Evolutionary conservation across 1,284 basidiomycete species (phyloP), one percentile per base, ranked within the genome.

Genomic region (Ustilago trichophora): DNA sequence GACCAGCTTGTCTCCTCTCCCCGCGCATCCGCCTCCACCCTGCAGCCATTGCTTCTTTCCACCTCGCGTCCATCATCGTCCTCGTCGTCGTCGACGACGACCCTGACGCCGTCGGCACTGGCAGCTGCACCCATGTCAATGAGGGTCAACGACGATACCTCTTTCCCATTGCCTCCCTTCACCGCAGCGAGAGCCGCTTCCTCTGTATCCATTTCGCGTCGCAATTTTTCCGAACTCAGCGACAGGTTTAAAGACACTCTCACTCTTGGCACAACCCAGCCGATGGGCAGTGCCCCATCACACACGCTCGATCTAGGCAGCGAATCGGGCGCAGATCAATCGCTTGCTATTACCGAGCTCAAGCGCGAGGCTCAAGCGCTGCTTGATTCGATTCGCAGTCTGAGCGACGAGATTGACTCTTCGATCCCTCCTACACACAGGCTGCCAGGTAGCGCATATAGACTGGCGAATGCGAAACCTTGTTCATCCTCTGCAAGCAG

Each of bases 81-180:
- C 7, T 56, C 48, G 31, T 52, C n/a, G n/a, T n/a, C 49, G 9
- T 38, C 50, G 24, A 48, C 53, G 37, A 22, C 48, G 48, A 56
- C 58, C 3, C 21, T 54, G n/a, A 29, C 47, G 35, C 34, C 52
- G 47, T 37, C 29, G n/a, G n/a, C 36, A 36, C n/a, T 40, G 7
- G 36, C 38, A 18, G 7, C 36, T 1, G 12, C 19, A 8, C 9
- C 47, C 10, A 21, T 16, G 9, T 63, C 44, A 40, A 57, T 57
- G 48, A n/a, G 49, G 32, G 27, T 64, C 25, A 57, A 56, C 29
- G 34, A 49, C 19, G 45, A 52, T 2, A 53, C 49, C 16, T 3
- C 35, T 33, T 64, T 64, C 33, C 60, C 60, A 7, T 40, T 64
- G 1, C 60, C 60, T 12, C 60, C 60, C 3, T 38, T 24, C 4